Evolutionary conservation across 768 basidiomycete species (phyloP).

Genomic region (Gelatoporia subvermispora): DNA sequence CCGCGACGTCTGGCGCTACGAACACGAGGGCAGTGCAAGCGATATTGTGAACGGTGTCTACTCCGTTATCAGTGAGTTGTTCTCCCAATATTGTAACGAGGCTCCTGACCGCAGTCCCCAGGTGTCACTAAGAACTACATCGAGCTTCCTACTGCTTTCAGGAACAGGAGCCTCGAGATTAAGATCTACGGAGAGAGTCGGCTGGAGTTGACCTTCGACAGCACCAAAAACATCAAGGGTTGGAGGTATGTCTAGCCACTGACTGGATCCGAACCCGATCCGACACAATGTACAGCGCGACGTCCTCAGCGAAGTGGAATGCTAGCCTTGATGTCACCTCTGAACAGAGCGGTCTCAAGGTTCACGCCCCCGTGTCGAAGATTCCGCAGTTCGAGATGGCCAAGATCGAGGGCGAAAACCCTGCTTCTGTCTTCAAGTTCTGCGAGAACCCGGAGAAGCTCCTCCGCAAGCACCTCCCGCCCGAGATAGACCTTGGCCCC

Average conservation of each 20-base stretch:
- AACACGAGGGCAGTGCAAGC: slow-evolving; percentile 11
- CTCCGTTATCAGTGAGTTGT: slow-evolving; percentile 13
- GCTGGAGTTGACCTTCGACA: slow-evolving; percentile 16
- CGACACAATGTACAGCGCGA: slow-evolving; percentile 11
- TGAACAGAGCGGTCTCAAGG: slow-evolving; percentile 16
- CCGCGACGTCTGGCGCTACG: slow-evolving; percentile 20
- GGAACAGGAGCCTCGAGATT: slow-evolving; percentile 21
- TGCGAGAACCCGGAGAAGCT: slow-evolving; percentile 11
- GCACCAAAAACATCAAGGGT: background rate
- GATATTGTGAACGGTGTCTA: slow-evolving; percentile 13
- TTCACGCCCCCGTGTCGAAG: slow-evolving; percentile 12
- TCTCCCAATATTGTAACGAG: background rate
- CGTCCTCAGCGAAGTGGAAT: slow-evolving; percentile 19
- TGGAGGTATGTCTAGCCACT: slow-evolving; percentile 12
- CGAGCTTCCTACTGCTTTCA: slow-evolving; percentile 21
- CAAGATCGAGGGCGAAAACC: slow-evolving; percentile 3
- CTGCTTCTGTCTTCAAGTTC: slow-evolving; percentile 12
- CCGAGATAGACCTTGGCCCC: slow-evolving; percentile 18
- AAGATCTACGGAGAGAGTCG: slow-evolving; percentile 21
- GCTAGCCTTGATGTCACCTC: slow-evolving; percentile 15
- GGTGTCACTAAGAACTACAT: slow-evolving; percentile 26
- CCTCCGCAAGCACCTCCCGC: slow-evolving; percentile 9
- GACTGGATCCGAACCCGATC: too few relatives aligned
- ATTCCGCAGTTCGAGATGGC: slow-evolving; percentile 13
- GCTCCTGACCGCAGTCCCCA: too few relatives aligned